Percentiles rank a stretch among this genome's conserved stretches.
These are phyloP conservation scores for Pseudopyricularia cyperi DNA, from an alignment of 2,329 filamentous ascomycete genomes.

Conservation along the genomic window DNA sequence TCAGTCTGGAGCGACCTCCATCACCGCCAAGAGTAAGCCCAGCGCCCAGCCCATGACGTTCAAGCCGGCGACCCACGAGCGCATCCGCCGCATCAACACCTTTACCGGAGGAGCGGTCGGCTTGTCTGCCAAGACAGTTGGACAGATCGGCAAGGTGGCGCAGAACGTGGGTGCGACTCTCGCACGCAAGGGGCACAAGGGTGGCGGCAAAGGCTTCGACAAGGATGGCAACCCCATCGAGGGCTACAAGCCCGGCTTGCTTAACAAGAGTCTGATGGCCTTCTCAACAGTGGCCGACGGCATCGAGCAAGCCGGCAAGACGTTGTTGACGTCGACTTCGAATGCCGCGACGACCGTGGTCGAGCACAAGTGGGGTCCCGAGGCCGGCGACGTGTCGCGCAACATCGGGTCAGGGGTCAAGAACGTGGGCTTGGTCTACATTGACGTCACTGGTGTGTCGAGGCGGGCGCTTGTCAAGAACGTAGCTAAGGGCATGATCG, in stretches of 20 bases:
- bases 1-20: slow-evolving; percentile 64
- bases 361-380: slow-evolving; percentile 74
- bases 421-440: slow-evolving; percentile 94
- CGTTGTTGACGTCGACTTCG: slow-evolving; percentile 60
- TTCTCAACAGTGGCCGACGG: slow-evolving; percentile 92
- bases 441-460: slow-evolving; percentile 88
- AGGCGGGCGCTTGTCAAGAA: slow-evolving; percentile 82
- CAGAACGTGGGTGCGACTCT: slow-evolving; percentile 79
- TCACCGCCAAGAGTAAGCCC: slow-evolving; percentile 69
- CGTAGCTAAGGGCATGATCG: slow-evolving; percentile 92
- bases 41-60: slow-evolving; percentile 75
- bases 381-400: slow-evolving; percentile 67
- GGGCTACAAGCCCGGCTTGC: slow-evolving; percentile 72
- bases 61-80: slow-evolving; percentile 68
- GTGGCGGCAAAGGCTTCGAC: slow-evolving; percentile 46
- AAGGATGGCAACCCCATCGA: slow-evolving; percentile 53
- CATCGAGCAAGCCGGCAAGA: slow-evolving; percentile 74
- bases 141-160: slow-evolving; percentile 68
- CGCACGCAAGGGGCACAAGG: slow-evolving; percentile 42
- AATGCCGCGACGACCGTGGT: slow-evolving; percentile 76
- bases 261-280: slow-evolving; percentile 95
- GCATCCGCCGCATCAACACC: slow-evolving; percentile 80
- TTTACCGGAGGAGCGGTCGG: slow-evolving; percentile 69
- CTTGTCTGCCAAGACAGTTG: slow-evolving; percentile 75
- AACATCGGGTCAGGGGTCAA: slow-evolving; percentile 77